Conservation (phyloP, 2,329 filamentous ascomycete species). For the Hymenoscyphus salicellus region DNA sequence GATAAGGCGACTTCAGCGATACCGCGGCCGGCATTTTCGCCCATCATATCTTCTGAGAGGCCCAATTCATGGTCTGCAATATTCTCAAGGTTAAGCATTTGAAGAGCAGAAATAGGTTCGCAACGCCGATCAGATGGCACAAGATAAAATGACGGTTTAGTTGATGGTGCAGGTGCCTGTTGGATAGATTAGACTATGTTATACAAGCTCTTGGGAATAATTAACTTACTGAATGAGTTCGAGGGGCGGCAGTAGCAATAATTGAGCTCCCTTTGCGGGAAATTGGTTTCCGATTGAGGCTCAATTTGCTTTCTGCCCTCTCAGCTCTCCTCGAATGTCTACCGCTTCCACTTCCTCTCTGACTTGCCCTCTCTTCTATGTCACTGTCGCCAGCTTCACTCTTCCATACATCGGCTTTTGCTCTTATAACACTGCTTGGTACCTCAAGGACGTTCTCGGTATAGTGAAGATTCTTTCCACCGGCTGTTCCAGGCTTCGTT, state of each 20-base stretch:
- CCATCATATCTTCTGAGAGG: slow-evolving; percentile 83
- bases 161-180: slow-evolving; percentile 25
- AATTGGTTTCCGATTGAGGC: slow-evolving; percentile 34
- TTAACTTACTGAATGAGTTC: slow-evolving; percentile 31
- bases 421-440: slow-evolving; percentile 37
- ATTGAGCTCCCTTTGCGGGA: slow-evolving; percentile 36
- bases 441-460: slow-evolving; percentile 85
- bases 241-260: slow-evolving; percentile 24
- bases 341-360: slow-evolving; percentile 40
- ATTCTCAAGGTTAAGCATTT: slow-evolving; percentile 91
- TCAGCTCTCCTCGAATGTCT: slow-evolving; percentile 37
- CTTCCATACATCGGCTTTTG: slow-evolving; percentile 53
- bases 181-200: slow-evolving; percentile 16
- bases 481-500: slow-evolving; percentile 62
- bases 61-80: slow-evolving; percentile 85
- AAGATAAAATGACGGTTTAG: slow-evolving; percentile 46
- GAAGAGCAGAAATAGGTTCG: slow-evolving; percentile 67
- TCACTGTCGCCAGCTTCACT: slow-evolving; percentile 67
- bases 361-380: slow-evolving; percentile 28
- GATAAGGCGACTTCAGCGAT: slow-evolving; percentile 79
- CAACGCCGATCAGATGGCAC: slow-evolving; percentile 55
- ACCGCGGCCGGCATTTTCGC: slow-evolving; percentile 84
- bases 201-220: not conserved
- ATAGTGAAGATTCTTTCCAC: slow-evolving; percentile 87
- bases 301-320: slow-evolving; percentile 37